Percentiles rank a stretch among this genome's conserved stretches.
Evolutionary conservation across 371 early-diverging fungal species (phyloP).

Genomic region (Mortierella sp.): DNA sequence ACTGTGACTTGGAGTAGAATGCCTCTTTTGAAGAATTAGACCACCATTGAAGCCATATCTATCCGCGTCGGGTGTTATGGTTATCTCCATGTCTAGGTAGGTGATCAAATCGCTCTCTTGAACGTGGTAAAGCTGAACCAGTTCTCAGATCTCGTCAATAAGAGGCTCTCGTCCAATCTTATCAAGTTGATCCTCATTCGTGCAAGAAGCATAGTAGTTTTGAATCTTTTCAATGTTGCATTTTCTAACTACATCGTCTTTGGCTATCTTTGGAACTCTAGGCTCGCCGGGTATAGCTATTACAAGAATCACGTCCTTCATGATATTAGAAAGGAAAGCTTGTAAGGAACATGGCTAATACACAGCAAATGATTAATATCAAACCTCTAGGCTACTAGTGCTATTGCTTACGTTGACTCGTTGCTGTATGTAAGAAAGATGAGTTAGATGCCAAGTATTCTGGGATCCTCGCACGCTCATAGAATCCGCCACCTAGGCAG

Average conservation of each 20-base stretch:
- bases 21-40: constrained; percentile 59
- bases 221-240: constrained; percentile 66
- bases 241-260: constrained; percentile 50
- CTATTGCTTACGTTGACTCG: constrained; percentile 1
- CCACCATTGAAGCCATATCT: constrained; percentile 67
- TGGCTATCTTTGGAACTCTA: constrained; percentile 29
- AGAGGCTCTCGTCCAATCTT: constrained; percentile 61
- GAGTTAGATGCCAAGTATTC: neutral
- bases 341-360: neutral
- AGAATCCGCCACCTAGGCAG: constrained; percentile 12
- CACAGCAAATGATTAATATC: neutral
- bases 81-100: too few relatives aligned
- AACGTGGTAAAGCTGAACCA: constrained; percentile 51
- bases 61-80: too few relatives aligned
- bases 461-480: constrained; percentile 7
- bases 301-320: constrained; percentile 29
- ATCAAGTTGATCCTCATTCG: constrained; percentile 63
- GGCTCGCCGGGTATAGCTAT: constrained; percentile 15
- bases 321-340: neutral
- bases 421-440: neutral
- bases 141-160: constrained; percentile 49
- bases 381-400: neutral
- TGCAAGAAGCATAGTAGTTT: constrained; percentile 63
- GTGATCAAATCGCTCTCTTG: constrained; percentile 5
- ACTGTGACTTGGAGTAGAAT: constrained; percentile 66